Conservation (phyloP, 2,329 filamentous ascomycete genomes). For the Colletotrichum musicola region DNA sequence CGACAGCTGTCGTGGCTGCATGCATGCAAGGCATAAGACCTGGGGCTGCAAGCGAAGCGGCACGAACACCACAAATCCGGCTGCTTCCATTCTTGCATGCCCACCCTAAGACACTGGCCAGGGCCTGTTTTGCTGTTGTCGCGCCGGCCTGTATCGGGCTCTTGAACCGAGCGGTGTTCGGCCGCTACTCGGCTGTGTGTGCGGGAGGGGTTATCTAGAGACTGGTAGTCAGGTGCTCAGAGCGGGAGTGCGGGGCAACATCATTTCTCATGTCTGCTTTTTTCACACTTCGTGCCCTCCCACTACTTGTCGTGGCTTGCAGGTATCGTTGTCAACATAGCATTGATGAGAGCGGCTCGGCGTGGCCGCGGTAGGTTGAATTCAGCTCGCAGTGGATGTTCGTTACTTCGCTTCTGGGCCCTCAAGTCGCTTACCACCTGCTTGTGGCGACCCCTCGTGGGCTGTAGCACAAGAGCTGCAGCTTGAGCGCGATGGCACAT, state of each 20-base stretch:
- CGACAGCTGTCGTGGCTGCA: constrained; percentile 24
- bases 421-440: not conserved
- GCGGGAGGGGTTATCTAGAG: constrained; percentile 3
- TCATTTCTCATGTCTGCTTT: not conserved
- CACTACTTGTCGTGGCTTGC: constrained; percentile 6
- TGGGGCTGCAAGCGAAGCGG: constrained; percentile 28
- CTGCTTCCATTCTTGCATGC: constrained; percentile 22
- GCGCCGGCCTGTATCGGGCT: constrained; percentile 17
- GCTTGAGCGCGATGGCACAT: constrained; percentile 8
- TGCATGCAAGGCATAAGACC: constrained; percentile 25
- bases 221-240: constrained; percentile 24
- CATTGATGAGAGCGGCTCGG: constrained; percentile 3
- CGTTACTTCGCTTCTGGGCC: constrained; percentile 3
- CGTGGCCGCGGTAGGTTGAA: not conserved
- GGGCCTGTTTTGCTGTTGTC: constrained; percentile 16
- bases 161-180: constrained; percentile 1
- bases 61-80: constrained; percentile 22
- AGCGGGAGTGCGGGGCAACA: constrained; percentile 25
- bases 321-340: not conserved
- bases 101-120: not conserved
- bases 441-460: not conserved
- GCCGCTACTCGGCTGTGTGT: constrained; percentile 23
- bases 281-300: not conserved
- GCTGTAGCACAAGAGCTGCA: too few relatives aligned
- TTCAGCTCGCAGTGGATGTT: not conserved